Conservation (phyloP, 2,329 filamentous ascomycete species). For the Ascochyta lentis region DNA sequence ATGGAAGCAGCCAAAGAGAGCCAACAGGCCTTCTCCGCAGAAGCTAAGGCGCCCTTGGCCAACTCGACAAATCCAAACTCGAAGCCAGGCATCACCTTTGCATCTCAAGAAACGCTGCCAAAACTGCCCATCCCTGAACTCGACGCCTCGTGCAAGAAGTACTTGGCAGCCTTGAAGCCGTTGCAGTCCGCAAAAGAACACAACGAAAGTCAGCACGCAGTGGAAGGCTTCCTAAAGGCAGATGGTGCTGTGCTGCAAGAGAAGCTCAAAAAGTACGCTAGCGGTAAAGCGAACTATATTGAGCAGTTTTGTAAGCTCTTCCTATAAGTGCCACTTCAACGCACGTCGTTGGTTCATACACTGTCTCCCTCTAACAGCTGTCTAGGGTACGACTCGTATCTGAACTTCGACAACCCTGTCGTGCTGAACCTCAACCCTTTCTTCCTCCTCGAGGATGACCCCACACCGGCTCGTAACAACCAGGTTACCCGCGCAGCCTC, state of each 20-base stretch:
- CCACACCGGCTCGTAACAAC: constrained; percentile 93
- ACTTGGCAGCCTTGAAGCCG: constrained; percentile 79
- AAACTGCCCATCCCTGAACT: constrained; percentile 94
- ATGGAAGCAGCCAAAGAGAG: constrained; percentile 62
- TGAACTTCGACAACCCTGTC: constrained; percentile 97
- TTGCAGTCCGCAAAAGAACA: constrained; percentile 83
- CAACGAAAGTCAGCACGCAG: constrained; percentile 78
- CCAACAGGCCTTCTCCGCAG: constrained; percentile 55
- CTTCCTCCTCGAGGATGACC: constrained; percentile 96
- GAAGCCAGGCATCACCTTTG: constrained; percentile 82
- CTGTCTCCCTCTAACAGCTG: neutral
- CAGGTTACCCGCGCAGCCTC: constrained; percentile 95
- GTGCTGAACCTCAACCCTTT: constrained; percentile 98
- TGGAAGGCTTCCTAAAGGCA: constrained; percentile 79
- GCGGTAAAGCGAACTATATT: constrained; percentile 92
- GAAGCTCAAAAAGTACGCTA: constrained; percentile 87
- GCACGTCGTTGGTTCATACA: neutral
- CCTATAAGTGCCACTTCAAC: no score
- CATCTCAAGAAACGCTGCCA: constrained; percentile 84
- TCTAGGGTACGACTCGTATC: constrained; percentile 95
- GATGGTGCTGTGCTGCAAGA: constrained; percentile 89
- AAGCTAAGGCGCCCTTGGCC: constrained; percentile 56
- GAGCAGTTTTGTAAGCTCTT: constrained; percentile 89
- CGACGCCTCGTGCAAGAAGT: constrained; percentile 77
- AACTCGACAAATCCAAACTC: constrained; percentile 60